A percentile compares a stretch with the other conserved stretches of the same genome.
Evolutionary conservation across 805 yeast species (phyloP).

Genomic region (Kuraishia ogatae): DNA sequence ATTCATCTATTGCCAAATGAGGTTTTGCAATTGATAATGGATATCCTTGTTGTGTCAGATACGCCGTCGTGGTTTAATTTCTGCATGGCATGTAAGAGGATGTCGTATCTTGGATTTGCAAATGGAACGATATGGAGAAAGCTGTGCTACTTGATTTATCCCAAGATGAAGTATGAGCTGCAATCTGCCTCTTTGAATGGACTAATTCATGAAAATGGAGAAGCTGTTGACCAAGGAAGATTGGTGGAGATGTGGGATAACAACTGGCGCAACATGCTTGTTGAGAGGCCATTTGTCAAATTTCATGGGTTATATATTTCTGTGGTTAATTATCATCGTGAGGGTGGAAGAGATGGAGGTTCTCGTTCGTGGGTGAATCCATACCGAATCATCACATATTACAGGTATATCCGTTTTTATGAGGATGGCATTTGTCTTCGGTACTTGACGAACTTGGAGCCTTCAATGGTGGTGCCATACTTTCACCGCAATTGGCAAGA

Average conservation of each 20-base stretch:
- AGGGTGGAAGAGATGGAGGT: constrained; percentile 67
- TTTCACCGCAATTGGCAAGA: constrained; percentile 26
- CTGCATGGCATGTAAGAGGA: constrained; percentile 47
- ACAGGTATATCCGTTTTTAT: constrained; percentile 74
- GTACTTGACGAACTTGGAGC: constrained; percentile 66
- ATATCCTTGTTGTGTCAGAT: constrained; percentile 32
- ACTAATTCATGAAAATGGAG: constrained; percentile 9
- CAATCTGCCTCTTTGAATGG: constrained; percentile 26
- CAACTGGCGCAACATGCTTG: constrained; percentile 43
- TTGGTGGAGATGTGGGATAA: constrained; percentile 33
- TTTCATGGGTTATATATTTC: constrained; percentile 81
- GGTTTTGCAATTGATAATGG: constrained; percentile 42
- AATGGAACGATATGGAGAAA: constrained; percentile 40
- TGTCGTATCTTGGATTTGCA: constrained; percentile 50
- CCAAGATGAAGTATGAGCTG: constrained; percentile 43
- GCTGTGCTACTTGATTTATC: constrained; percentile 42
- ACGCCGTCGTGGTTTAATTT: constrained; percentile 62
- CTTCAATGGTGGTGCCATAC: constrained; percentile 53
- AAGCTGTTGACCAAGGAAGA: constrained; percentile 21
- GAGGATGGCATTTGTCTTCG: constrained; percentile 70
- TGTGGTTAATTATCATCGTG: constrained; percentile 74
- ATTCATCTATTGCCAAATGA: constrained; percentile 47
- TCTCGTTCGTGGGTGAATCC: constrained; percentile 67
- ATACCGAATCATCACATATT: constrained; percentile 77
- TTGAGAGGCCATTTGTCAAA: constrained; percentile 67